Evolutionary conservation across 139 green algal species (phyloP), one percentile per base, ranked within the genome.

Genomic region (Chlorella ohadii): DNA sequence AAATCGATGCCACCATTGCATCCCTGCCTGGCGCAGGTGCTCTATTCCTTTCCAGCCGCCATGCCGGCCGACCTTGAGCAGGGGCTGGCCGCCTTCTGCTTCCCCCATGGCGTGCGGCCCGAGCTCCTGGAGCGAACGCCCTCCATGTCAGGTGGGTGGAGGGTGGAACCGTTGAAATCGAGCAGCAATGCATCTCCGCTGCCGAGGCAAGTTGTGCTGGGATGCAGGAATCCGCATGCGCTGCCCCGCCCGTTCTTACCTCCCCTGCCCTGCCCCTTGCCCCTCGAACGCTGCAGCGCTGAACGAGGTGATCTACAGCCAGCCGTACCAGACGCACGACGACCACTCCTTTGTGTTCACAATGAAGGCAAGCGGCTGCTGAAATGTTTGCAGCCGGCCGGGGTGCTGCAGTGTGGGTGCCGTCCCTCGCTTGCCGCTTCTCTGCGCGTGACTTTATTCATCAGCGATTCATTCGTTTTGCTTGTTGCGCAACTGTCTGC

Each of bases 281-380:
- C 36, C 0, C 34, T 0, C 6, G 22, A 39, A 22, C 27, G 44
- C 13, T 73, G 63, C 65, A 28, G 83, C 84, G 2, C 81, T 98
- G 68, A 92, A 97, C 68, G 92, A 96, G 64, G 73, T 98, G 41
- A 83, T 97, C 39, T 95, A 93, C 87, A 91, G 91, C 66, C 88
- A 94, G 78, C 86, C 87, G 44, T 89, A 91, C 75, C 71, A 87
- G 65, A 64, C 85, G 20, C 84, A 88, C 12, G 89, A 94, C 68
- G 90, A 90, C 78, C 83, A 89, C 51, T 94, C 87, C 39, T 97
- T 95, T 83, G 88, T 97, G 0, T 96, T 97, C 79, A 75, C 92
- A 68, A 85, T 97, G 61, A 95, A 94, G 91, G 93, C 91, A 73
- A 0, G 80, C 11, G 7, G 44, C 44, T 51, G 44, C 44, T 51